phyloP scores from a whole-genome alignment of 306 rosid species.

The Pterocarpus santalinus region DNA sequence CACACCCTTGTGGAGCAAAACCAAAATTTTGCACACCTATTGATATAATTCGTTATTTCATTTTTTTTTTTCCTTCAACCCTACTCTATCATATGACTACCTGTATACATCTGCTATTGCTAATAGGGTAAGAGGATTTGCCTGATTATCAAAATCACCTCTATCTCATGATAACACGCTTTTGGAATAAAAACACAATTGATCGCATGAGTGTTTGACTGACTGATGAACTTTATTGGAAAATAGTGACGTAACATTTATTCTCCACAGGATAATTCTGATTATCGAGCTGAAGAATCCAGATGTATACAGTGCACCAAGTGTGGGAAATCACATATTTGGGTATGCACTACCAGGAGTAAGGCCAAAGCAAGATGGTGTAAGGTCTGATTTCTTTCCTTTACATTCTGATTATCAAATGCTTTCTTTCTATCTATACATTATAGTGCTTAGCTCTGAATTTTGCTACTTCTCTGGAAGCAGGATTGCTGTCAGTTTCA shows the following conservation, averaged over 20 bases:
- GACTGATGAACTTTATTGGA: slow-evolving; percentile 6
- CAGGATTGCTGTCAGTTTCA: slow-evolving; percentile 99
- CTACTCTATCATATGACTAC: neutral
- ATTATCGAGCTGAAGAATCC: slow-evolving; percentile 87
- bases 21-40: neutral
- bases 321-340: slow-evolving; percentile 94
- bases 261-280: slow-evolving; percentile 69
- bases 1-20: neutral
- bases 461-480: slow-evolving; percentile 45
- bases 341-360: slow-evolving; percentile 97
- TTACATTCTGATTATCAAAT: neutral
- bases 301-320: slow-evolving; percentile 96
- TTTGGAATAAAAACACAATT: slow-evolving; percentile 4
- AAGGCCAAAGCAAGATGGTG: slow-evolving; percentile 99
- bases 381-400: slow-evolving; percentile 71
- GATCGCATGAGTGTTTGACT: neutral
- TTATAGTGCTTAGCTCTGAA: slow-evolving; percentile 21
- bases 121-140: neutral
- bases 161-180: slow-evolving; percentile 24
- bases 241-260: slow-evolving; percentile 36
- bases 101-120: neutral
- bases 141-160: slow-evolving; percentile 29
- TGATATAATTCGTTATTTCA: neutral
- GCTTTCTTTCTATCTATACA: slow-evolving; percentile 15
- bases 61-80: neutral